Percentiles rank a stretch among this genome's conserved stretches.
Evolutionary conservation across 2,329 filamentous ascomycete genomes (phyloP).

Genomic region (Penicillium freii): DNA sequence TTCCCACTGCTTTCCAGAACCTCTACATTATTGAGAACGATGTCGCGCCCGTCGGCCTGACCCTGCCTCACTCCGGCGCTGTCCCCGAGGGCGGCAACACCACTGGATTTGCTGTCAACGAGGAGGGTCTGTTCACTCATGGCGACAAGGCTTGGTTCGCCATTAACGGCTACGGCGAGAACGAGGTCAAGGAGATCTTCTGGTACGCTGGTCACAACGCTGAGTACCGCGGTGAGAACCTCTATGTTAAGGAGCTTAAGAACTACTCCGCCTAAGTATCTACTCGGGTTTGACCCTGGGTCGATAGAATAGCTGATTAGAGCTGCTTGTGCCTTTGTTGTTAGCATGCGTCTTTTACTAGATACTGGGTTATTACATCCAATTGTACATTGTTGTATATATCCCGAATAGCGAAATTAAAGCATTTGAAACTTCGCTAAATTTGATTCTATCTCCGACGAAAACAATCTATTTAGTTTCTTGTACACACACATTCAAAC

Average conservation of each 20-base stretch:
- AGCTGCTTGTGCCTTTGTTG: not conserved
- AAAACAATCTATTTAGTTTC: not conserved
- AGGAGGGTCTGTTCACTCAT: constrained; percentile 29
- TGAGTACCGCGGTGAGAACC: constrained; percentile 17
- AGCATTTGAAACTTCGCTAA: not conserved
- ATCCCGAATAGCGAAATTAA: not conserved
- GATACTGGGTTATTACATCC: not conserved
- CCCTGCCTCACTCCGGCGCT: constrained; percentile 29
- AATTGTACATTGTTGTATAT: not conserved
- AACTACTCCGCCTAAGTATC: constrained; percentile 9
- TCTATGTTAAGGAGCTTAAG: constrained; percentile 31
- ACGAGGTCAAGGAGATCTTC: constrained; percentile 23
- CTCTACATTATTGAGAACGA: constrained; percentile 27
- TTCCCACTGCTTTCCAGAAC: constrained; percentile 31
- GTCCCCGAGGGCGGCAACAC: constrained; percentile 25
- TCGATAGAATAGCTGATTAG: not conserved
- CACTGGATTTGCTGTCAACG: constrained; percentile 26
- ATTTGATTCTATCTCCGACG: not conserved
- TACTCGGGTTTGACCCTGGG: not conserved
- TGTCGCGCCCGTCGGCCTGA: constrained; percentile 24
- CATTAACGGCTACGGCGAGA: constrained; percentile 25
- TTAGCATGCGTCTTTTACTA: not conserved
- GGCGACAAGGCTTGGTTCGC: constrained; percentile 28
- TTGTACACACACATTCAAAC: not conserved
- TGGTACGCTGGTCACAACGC: constrained; percentile 29